Base-by-base conservation (phyloP, 495 filamentous ascomycete species). In the Penicillium ochrochloron region DNA sequence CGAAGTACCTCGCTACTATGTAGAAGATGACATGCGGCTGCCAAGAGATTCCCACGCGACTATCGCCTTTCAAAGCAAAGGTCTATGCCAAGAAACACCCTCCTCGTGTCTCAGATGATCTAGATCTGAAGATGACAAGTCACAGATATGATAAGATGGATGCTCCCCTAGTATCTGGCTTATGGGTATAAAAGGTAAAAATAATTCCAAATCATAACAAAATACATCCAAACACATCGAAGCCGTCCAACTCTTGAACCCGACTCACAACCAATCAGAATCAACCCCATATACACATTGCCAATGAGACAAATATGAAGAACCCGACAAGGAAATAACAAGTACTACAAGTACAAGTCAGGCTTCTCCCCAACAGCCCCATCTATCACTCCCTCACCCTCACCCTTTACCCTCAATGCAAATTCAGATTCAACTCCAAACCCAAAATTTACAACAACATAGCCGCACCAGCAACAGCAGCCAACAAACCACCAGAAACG, bases 401-500 rank as follows among this genome's bases (percentile, higher is more conserved):
- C 25, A 27, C 25, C 25, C 25, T 27, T 27, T 4, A 27, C 25
- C 25, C 25, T 27, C 25, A 27, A 27, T 27, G 25, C 25, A 27
- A 27, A 27, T 27, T 25, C 23, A 25, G 5, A 9, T 51, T 23
- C 5, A 11, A 52, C 17, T 31, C 8, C 12, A 27, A 8, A 15
- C 37, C 51, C 14, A 33, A 50, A 58, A 34, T 59, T 76, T 77
- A 81, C 61, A 80, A 41, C 53, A 81, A 27, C 23, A 70, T 73
- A 33, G 73, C 39, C 34, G 65, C 76, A 64, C 71, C 79, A 39
- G 78, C 64, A 19, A 75, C 73, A 23, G 77, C 61, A 35, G 76
- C 77, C 66, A 81, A 27, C 75, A 81, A 64, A 27, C 71, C 76
- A 44, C 68, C 73, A 11, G 79, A 80, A 29, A 79, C 76, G 21